Base-by-base conservation (phyloP, 2,329 filamentous ascomycete species). In the Fusarium torulosum region DNA sequence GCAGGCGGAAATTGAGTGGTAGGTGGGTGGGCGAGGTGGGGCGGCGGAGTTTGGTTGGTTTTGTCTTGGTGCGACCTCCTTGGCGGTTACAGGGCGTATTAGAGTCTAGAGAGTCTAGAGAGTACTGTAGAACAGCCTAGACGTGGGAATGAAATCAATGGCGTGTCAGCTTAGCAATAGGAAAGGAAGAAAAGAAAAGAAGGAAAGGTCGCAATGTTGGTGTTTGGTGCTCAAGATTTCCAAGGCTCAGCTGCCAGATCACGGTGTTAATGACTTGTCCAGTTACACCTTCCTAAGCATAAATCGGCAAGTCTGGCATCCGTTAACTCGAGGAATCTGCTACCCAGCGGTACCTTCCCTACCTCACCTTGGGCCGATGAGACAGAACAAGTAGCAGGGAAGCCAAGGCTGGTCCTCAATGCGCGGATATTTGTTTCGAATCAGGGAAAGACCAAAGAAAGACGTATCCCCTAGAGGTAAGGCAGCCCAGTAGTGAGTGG, bases 41-140 rank as follows among this genome's bases (percentile, higher is more conserved):
- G 66, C 62, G 66, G 66, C 66, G 65, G 66, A 68, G 66, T 67
- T 47, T 58, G 42, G 25, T 55, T 42, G 55, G 44, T 31, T 56
- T 60, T 56, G 63, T 47, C 33, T 66, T 58, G 66, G 66, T 68
- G 65, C 60, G 65, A 69, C 38, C 52, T 63, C 33, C 58, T 66
- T 58, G 53, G 47, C 57, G 52, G 62, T 63, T 54, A 52, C 38
- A 25, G 37, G 62, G 40, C 9, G 35, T n/a, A 33, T 13, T 37
- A 37, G 33, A 37, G 33, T 17, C 33, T n/a, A 19, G 17, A 37
- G 35, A 29, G 27, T 9, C 27, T 29, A 29, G 27, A 29, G 27
- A 29, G 27, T 29, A 29, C 27, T 29, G 27, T 29, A 29, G 27
- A 29, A 29, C 29, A 33, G 29, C 29, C 29, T 37, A n/a, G 35